Conservation (phyloP, 1,284 basidiomycete genomes). For the Rhodotorula sp. region DNA sequence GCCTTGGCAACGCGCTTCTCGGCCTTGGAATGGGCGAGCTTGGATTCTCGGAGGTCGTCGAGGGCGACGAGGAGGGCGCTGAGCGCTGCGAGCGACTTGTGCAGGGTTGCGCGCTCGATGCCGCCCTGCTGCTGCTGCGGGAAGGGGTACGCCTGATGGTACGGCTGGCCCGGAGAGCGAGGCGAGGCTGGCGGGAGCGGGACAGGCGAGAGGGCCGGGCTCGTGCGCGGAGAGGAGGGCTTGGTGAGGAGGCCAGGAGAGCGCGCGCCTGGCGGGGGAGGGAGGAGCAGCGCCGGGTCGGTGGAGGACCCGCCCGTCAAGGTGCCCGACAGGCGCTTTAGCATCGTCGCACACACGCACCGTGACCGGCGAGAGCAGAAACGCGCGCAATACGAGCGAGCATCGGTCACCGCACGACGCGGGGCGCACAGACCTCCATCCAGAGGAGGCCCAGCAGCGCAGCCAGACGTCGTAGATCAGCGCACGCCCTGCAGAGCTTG, state of each 20-base stretch:
- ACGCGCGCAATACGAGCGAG: neutral
- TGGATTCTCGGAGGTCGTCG: conserved; percentile 21
- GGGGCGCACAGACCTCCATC: neutral
- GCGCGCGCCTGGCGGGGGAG: neutral
- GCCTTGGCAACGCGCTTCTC: conserved; percentile 19
- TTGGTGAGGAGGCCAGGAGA: neutral
- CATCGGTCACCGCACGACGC: neutral
- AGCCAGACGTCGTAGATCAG: no score
- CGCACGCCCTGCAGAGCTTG: no score
- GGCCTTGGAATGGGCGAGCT: conserved; percentile 1
- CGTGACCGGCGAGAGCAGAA: neutral
- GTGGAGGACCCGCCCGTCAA: neutral
- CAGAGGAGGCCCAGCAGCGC: no score
- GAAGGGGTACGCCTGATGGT: conserved; percentile 6
- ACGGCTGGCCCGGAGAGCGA: neutral
- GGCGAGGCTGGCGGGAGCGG: neutral
- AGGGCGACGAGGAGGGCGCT: conserved; percentile 26
- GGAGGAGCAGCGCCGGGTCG: neutral
- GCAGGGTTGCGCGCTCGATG: conserved; percentile 29
- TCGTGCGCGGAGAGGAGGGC: conserved; percentile 5
- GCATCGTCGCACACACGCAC: neutral
- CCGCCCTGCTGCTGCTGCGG: conserved; percentile 5
- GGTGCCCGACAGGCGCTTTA: conserved; percentile 12
- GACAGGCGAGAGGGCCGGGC: neutral
- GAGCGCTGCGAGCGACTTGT: conserved; percentile 21